Percentiles rank a stretch among this genome's conserved stretches.
Conservation (phyloP, 352 stramenopile genomes). For the Globisporangium iwayamae region DNA sequence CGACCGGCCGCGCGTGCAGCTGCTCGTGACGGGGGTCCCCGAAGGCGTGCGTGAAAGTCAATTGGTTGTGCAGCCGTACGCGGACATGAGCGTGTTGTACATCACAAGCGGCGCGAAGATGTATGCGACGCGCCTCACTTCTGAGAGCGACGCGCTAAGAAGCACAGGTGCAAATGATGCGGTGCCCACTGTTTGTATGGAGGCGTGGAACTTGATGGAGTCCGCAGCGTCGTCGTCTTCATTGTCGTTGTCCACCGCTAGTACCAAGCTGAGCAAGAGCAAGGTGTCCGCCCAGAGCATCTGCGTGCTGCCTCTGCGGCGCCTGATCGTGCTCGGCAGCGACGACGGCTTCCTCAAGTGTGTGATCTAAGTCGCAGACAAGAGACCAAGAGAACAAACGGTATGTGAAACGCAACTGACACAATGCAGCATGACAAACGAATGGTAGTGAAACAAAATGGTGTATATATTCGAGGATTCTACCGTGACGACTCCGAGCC, state of each 20-base stretch:
- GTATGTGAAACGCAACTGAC: neutral
- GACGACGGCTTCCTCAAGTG: conserved; percentile 68
- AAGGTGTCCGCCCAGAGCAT: conserved; percentile 38
- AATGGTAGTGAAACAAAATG: conserved; percentile 16
- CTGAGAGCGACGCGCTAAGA: conserved; percentile 21
- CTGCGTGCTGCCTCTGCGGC: conserved; percentile 50
- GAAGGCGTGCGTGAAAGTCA: conserved; percentile 46
- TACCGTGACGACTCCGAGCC: conserved; percentile 1
- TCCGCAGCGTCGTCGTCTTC: conserved; percentile 9
- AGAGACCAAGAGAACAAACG: neutral
- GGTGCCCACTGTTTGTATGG: conserved; percentile 27
- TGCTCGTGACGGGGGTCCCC: conserved; percentile 53
- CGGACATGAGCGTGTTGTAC: conserved; percentile 44
- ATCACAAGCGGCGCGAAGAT: conserved; percentile 38
- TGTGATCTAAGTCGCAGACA: conserved; percentile 20
- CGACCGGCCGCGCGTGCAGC: conserved; percentile 29
- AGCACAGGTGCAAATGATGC: conserved; percentile 9
- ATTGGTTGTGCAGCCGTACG: conserved; percentile 45
- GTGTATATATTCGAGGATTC: conserved; percentile 15
- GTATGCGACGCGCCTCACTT: conserved; percentile 33
- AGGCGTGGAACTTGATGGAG: conserved; percentile 52
- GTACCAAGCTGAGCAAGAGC: conserved; percentile 40
- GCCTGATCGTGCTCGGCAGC: conserved; percentile 53
- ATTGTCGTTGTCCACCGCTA: conserved; percentile 3
- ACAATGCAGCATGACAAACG: neutral